A percentile compares a stretch with the other conserved stretches of the same genome.
phyloP scores from a whole-genome alignment of 1,139 yeast genomes.

The Arxiozyma slooffiae region DNA sequence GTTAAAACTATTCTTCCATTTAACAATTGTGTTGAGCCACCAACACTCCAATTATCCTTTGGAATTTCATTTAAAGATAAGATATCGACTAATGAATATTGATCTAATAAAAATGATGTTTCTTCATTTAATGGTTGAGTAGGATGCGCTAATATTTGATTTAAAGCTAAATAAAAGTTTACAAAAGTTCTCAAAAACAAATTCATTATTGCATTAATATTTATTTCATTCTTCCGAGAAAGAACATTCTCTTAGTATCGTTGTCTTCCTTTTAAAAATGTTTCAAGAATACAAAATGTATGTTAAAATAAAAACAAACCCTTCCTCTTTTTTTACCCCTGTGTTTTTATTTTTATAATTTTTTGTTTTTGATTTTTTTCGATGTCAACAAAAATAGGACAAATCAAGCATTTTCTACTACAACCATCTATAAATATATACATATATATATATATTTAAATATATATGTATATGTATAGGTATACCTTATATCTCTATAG shows the following conservation, averaged over 20 bases:
- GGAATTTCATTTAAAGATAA: slow-evolving; percentile 14
- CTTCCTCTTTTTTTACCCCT: no score
- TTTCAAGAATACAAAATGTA: no score
- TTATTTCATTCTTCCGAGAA: neutral
- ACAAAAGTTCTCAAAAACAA: neutral
- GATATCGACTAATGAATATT: slow-evolving; percentile 32
- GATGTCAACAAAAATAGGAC: no score
- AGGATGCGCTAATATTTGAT: neutral
- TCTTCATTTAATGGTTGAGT: neutral
- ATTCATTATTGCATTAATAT: neutral
- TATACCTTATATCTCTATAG: no score
- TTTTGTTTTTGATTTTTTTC: no score
- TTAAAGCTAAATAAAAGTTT: neutral
- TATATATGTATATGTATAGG: no score
- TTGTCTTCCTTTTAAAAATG: no score
- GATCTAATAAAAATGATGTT: neutral
- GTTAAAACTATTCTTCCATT: slow-evolving; percentile 38
- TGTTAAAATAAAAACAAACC: no score
- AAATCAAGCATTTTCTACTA: no score
- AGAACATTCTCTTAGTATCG: neutral
- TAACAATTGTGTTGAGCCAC: slow-evolving; percentile 28
- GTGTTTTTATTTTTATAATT: no score
- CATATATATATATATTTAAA: no score
- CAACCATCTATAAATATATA: no score
- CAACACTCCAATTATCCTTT: slow-evolving; percentile 26